Evolutionary conservation across 2,329 filamentous ascomycete genomes (phyloP).

Genomic region (Parastagonospora nodorum): DNA sequence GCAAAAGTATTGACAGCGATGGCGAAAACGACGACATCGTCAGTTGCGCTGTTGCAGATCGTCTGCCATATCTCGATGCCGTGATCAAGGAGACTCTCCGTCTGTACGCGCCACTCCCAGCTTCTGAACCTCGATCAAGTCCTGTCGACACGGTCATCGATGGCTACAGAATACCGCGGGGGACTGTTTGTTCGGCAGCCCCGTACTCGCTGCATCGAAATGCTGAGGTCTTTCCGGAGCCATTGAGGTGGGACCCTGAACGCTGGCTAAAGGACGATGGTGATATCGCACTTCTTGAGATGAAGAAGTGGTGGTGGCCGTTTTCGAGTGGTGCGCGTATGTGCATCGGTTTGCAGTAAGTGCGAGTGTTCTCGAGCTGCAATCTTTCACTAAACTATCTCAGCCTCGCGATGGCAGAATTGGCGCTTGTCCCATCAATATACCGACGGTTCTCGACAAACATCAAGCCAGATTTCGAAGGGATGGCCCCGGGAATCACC

Average conservation of each 20-base stretch:
- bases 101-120: conserved; percentile 58
- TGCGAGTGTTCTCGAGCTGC: neutral
- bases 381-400: conserved; percentile 1
- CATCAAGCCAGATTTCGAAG: conserved; percentile 37
- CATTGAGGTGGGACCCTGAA: conserved; percentile 38
- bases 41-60: conserved; percentile 42
- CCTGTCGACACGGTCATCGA: conserved; percentile 44
- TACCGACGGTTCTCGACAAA: conserved; percentile 46
- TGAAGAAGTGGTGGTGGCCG: conserved; percentile 47
- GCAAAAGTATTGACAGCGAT: conserved; percentile 29
- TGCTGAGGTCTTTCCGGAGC: conserved; percentile 33
- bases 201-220: conserved; percentile 49
- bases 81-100: conserved; percentile 58
- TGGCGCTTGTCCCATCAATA: conserved; percentile 54
- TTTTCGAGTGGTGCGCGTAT: conserved; percentile 50
- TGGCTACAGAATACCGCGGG: conserved; percentile 39
- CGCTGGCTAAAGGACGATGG: conserved; percentile 33
- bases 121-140: conserved; percentile 55
- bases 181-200: conserved; percentile 47
- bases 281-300: conserved; percentile 20
- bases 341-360: conserved; percentile 43
- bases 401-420: conserved; percentile 55
- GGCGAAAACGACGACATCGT: conserved; percentile 26
- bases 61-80: conserved; percentile 53
- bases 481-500: conserved; percentile 47